These are phyloP conservation scores for Phyllosticta citrichinensis DNA, from an alignment of 2,329 filamentous ascomycete species.

Conservation along the genomic window DNA sequence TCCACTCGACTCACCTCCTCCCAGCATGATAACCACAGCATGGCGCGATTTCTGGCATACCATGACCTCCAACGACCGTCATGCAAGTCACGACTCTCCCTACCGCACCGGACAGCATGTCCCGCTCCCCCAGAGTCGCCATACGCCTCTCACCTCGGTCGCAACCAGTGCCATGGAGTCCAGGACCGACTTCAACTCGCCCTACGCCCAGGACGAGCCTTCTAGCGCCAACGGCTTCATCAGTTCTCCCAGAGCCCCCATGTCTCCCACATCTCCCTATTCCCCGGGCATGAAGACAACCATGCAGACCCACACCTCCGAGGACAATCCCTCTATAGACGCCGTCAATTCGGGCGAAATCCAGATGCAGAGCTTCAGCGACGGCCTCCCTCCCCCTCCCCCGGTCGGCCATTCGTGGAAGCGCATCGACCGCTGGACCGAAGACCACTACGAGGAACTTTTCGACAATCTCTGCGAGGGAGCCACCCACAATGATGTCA, in stretches of 20 bases:
- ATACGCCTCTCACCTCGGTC: constrained; percentile 75
- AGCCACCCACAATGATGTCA: constrained; percentile 87
- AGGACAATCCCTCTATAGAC: constrained; percentile 52
- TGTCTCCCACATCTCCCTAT: constrained; percentile 62
- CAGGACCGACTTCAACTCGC: constrained; percentile 67
- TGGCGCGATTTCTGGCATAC: constrained; percentile 92
- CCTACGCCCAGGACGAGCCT: constrained; percentile 65
- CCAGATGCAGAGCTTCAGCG: constrained; percentile 90
- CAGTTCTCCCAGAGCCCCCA: constrained; percentile 44
- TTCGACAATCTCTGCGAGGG: constrained; percentile 89
- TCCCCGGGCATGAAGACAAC: constrained; percentile 83
- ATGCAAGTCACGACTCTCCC: constrained; percentile 87
- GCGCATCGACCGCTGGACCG: constrained; percentile 87
- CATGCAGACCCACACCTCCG: constrained; percentile 51
- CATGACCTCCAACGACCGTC: constrained; percentile 64
- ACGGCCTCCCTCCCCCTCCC: constrained; percentile 81
- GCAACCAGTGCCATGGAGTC: constrained; percentile 81
- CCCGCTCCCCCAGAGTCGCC: constrained; percentile 71
- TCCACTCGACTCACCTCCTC: not conserved
- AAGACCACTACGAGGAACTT: constrained; percentile 90
- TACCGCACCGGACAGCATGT: constrained; percentile 87
- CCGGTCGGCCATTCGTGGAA: constrained; percentile 85
- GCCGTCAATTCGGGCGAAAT: constrained; percentile 71
- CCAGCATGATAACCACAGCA: constrained; percentile 32
- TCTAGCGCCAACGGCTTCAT: constrained; percentile 49